These are phyloP conservation scores for Pseudisothecium myosuroides DNA, from an alignment of 225 moss, liverwort and hornwort species.

Conservation along the genomic window DNA sequence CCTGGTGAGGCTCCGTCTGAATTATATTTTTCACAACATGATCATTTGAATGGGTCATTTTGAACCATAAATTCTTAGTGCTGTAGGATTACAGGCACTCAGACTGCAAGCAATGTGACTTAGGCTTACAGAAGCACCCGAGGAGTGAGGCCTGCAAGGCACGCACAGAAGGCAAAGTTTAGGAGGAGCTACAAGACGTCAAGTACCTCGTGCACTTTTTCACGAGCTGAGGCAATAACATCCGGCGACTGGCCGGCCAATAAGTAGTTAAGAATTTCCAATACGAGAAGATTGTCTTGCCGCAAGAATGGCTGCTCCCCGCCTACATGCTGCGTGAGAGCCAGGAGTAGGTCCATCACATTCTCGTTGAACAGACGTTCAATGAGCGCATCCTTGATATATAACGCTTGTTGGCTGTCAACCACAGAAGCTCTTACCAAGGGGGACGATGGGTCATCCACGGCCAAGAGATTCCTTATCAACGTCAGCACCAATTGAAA, in stretches of 20 bases:
- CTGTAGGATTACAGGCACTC: neutral
- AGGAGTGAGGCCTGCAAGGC: neutral
- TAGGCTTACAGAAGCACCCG: neutral
- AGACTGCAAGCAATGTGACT: neutral
- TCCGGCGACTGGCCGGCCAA: constrained; percentile 59
- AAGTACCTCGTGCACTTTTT: constrained; percentile 31
- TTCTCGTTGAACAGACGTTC: constrained; percentile 72
- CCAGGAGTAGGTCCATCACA: constrained; percentile 79
- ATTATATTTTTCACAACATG: neutral
- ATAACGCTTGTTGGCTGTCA: constrained; percentile 33
- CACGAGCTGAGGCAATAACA: constrained; percentile 43
- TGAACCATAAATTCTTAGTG: neutral
- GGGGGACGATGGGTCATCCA: constrained; percentile 50
- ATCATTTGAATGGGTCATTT: neutral
- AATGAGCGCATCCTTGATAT: constrained; percentile 66
- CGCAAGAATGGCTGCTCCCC: constrained; percentile 61
- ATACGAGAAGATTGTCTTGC: constrained; percentile 68
- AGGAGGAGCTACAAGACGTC: neutral
- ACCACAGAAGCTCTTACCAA: constrained; percentile 29
- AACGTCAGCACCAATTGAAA: constrained; percentile 88
- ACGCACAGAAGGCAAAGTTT: neutral
- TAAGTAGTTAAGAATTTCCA: constrained; percentile 65
- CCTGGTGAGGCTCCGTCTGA: neutral
- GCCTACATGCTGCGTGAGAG: constrained; percentile 70
- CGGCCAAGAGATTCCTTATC: constrained; percentile 68